Evolutionary conservation across 352 stramenopile genomes (phyloP).

Genomic region (Pythium grandisporangium): DNA sequence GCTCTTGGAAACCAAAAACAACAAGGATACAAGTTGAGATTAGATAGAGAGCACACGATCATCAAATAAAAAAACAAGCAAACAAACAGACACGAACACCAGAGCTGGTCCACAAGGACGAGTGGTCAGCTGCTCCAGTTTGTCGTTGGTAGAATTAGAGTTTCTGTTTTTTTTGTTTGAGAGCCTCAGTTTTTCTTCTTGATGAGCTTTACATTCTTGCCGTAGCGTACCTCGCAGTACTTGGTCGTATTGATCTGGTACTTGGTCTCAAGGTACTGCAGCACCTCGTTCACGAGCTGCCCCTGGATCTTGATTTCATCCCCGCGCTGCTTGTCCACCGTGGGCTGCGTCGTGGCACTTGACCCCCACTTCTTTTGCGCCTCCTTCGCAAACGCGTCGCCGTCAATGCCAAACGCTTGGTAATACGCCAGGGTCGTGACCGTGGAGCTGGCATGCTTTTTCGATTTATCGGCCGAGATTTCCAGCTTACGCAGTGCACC

Average conservation of each 20-base stretch:
- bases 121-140: too few species aligned
- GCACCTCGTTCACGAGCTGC: constrained; percentile 71
- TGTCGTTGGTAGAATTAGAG: background rate
- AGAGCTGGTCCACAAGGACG: too few species aligned
- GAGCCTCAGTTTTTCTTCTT: constrained; percentile 34
- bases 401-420: constrained; percentile 75
- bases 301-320: constrained; percentile 77
- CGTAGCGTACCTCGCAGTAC: constrained; percentile 57
- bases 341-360: constrained; percentile 38
- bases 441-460: constrained; percentile 62
- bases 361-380: constrained; percentile 80
- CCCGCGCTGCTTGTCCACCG: constrained; percentile 47
- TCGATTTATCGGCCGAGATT: constrained; percentile 57
- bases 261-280: constrained; percentile 49
- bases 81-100: too few species aligned
- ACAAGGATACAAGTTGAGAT: too few species aligned
- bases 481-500: constrained; percentile 48
- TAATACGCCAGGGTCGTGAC: constrained; percentile 67
- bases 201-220: constrained; percentile 75
- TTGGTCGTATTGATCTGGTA: constrained; percentile 62
- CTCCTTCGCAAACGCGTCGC: constrained; percentile 59
- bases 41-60: too few species aligned
- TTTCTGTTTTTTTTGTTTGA: background rate
- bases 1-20: too few species aligned
- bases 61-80: too few species aligned